Evolutionary conservation across 139 green algal species (phyloP), one percentile per base, ranked within the genome.

Genomic region (Spirogloea muscicola): DNA sequence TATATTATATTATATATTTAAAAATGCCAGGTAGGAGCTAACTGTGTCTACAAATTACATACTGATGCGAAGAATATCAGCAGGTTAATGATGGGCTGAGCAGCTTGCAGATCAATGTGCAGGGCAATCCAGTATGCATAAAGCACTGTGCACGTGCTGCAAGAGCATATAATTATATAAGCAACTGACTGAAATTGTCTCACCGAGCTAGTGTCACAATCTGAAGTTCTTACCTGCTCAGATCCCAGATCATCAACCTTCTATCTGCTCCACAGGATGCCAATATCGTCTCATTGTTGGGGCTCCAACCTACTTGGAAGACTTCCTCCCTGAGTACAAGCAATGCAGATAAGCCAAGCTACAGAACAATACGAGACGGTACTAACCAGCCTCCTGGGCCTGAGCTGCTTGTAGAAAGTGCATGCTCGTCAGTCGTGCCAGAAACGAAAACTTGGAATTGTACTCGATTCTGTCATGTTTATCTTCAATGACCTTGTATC

Each of bases 221-320:
- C n/a, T n/a, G 43, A 52, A n/a, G 43, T 52, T 10, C 21, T 25
- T 37, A 77, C 69, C 60, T 77, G 34, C 85, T 92, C 7, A 99
- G 84, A 82, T 98, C 94, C 94, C 94, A 99, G 13, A 99, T 86
- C 89, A 98, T 96, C 37, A 98, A 82, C 3, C 95, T 86, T 10
- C 94, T 77, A 79, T 99, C 94, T 0, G 94, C 94, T 0, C 92
- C 94, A 67, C 90, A 96, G 16, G 90, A 96, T 1, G 90, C 86
- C 39, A 99, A 76, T 21, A 99, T 89, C 13, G 93, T 97, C 82
- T 98, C 93, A 74, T 95, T 90, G 73, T 93, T 90, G 27, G 93
- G 94, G 70, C 82, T 95, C 94, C 94, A 99, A 0, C 91, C 89
- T 62, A 96, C 88, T 86, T 96, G 86, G 85, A 99, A 98, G 9